Evolutionary conservation across 129 eudicot genomes (phyloP), one percentile per base, ranked within the genome.

Genomic region (Flaveria sonorensis): DNA sequence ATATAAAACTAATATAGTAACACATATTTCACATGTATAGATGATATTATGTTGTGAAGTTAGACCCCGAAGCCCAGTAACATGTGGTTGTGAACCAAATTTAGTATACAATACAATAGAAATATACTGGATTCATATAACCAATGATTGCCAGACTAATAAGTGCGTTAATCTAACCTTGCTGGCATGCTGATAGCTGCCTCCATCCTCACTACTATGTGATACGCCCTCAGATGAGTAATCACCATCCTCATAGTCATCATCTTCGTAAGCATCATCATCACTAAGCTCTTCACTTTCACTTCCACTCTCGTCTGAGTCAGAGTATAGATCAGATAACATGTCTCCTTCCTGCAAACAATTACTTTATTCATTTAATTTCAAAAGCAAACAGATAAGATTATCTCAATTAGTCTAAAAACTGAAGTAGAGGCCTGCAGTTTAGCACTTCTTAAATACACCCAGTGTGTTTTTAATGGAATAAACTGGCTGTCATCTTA

Each of bases 251-350:
- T 85, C 89, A 39, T 64, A 85, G 63, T 84, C 89, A 16, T 86
- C 97, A 48, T 86, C 96, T 53, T 64, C 85, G 63, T 83, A 75
- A 30, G 78, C 88, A 73, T 87, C 91, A 51, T 88, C 88, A 19
- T 91, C 97, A 66, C 85, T 85, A 66, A 85, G 84, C 80, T 90
- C 97, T 74, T 84, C 98, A 71, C 90, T 89, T 85, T 88, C 96
- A 85, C 85, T 89, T 75, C 90, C 96, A 84, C 89, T 89, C 74
- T 86, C 97, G 39, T 94, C 96, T 43, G 97, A 86, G 61, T 94
- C 97, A 0, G 97, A 81, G 72, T 91, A 94, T 20, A 87, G 80
- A 69, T 83, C 99, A 68, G 89, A 80, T 55, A 86, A 48, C 68
- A 75, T 72, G 30, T 91, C 84, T 53, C 94, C 91, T 74, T 88